These are phyloP conservation scores for Fusarium marasasianum DNA, from an alignment of 2,329 filamentous ascomycete genomes.

Conservation along the genomic window DNA sequence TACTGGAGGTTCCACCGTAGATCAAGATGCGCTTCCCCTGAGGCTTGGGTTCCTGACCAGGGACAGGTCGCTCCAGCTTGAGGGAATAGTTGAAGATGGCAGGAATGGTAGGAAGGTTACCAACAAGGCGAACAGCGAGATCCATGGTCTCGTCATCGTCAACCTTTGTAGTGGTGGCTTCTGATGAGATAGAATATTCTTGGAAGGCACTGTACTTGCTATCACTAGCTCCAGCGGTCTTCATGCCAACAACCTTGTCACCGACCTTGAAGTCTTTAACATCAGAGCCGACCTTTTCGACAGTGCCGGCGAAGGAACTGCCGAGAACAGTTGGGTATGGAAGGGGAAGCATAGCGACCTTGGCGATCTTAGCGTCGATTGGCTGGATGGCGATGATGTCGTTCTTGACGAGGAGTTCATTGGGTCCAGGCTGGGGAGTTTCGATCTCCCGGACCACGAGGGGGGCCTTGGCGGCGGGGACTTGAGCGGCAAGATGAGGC, in stretches of 20 bases:
- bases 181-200: constrained; percentile 10
- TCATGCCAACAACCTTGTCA: constrained; percentile 28
- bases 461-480: constrained; percentile 25
- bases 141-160: constrained; percentile 6
- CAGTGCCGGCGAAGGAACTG: constrained; percentile 27
- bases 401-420: constrained; percentile 33
- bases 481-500: constrained; percentile 28
- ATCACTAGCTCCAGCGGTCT: constrained; percentile 25
- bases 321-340: constrained; percentile 27
- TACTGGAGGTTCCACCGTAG: constrained; percentile 32
- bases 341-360: constrained; percentile 30
- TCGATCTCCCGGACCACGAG: constrained; percentile 22
- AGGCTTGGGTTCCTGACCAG: not conserved
- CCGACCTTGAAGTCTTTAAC: constrained; percentile 22
- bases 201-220: constrained; percentile 33
- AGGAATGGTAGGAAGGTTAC: constrained; percentile 28
- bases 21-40: constrained; percentile 24
- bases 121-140: constrained; percentile 26
- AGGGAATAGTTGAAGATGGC: constrained; percentile 28
- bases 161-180: constrained; percentile 20
- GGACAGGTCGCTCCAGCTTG: constrained; percentile 18
- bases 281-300: constrained; percentile 7
- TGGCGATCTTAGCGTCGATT: constrained; percentile 34
- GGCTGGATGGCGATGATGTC: constrained; percentile 31
- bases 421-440: constrained; percentile 26